Conservation (phyloP, 768 basidiomycete species). For the Pluteus cervinus region DNA sequence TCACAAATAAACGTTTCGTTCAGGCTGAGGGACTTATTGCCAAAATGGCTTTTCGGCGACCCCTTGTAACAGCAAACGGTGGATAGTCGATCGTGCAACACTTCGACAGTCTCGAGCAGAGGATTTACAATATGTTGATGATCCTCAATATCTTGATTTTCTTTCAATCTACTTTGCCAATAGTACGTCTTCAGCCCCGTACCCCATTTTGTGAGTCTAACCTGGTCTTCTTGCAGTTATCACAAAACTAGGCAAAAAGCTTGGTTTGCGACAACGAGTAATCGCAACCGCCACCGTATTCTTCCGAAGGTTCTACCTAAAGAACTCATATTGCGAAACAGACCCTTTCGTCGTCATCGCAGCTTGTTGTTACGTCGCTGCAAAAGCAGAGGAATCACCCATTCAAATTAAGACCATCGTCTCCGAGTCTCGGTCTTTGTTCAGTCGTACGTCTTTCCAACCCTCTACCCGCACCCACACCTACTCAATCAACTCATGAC, state of each 20-base stretch:
- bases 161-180: conserved; percentile 88
- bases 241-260: conserved; percentile 79
- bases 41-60: conserved; percentile 4
- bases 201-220: background rate
- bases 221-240: conserved; percentile 47
- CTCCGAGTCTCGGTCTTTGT: conserved; percentile 72
- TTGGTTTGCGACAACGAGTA: conserved; percentile 80
- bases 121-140: conserved; percentile 75
- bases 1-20: background rate
- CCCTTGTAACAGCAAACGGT: conserved; percentile 65
- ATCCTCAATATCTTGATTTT: conserved; percentile 73
- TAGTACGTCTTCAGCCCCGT: conserved; percentile 32
- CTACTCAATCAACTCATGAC: background rate
- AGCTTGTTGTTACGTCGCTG: conserved; percentile 92
- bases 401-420: conserved; percentile 92
- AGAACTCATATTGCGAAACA: conserved; percentile 93
- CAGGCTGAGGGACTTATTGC: background rate
- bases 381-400: conserved; percentile 95
- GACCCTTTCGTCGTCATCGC: conserved; percentile 91
- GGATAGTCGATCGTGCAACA: conserved; percentile 81
- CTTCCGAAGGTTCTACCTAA: conserved; percentile 95
- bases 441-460: conserved; percentile 48
- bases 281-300: conserved; percentile 94
- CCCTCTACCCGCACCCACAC: background rate
- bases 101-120: conserved; percentile 67